Evolutionary conservation across 345 rosid genomes (phyloP), one percentile per base, ranked within the genome.

Genomic region (Boechera stricta): DNA sequence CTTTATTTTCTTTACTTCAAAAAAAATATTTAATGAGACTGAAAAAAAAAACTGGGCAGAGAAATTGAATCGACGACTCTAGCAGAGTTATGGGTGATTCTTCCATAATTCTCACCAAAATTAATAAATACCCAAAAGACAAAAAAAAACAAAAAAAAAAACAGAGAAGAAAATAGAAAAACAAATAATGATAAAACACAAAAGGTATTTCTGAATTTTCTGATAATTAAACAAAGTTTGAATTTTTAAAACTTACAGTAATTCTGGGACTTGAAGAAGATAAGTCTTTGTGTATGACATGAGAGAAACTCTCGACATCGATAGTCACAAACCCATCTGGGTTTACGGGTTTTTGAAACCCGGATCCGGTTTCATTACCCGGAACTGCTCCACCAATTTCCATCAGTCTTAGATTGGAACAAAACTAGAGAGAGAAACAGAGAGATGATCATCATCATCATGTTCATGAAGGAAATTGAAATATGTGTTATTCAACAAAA

Each of bases 271-370:
- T 69, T 0, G 70, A 67, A 31, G 79, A 53, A 51, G 79, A 41
- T 4, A 71, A 29, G 45, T 67, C 96, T 74, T 83, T 88, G 41
- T 69, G 57, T 54, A 57, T 51, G 33, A 74, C 85, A 70, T 64
- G 76, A 52, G 87, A 68, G 81, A 90, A 84, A 74, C 79, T 83
- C 52, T 88, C 96, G 80, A 90, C 85, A 79, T 90, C 90, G 49
- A 92, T 88, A 26, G 88, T 88, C 26, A 88, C 91, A 67, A 88
- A 90, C 80, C 82, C 83, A 51, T 86, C 92, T 41, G 93, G 77
- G 53, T 85, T 86, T 71, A 83, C 87, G 8, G 78, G 6, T 6
- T 59, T 64, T 56, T 70, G 68, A 71, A 74, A 84, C 32, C 85
- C 86, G 60, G 84, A 78, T 29, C 89, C 90, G 74, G 78, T 86